A percentile compares a stretch with the other conserved stretches of the same genome.
Conservation (phyloP, 306 rosid species). For the Cicer pinnatifidum region DNA sequence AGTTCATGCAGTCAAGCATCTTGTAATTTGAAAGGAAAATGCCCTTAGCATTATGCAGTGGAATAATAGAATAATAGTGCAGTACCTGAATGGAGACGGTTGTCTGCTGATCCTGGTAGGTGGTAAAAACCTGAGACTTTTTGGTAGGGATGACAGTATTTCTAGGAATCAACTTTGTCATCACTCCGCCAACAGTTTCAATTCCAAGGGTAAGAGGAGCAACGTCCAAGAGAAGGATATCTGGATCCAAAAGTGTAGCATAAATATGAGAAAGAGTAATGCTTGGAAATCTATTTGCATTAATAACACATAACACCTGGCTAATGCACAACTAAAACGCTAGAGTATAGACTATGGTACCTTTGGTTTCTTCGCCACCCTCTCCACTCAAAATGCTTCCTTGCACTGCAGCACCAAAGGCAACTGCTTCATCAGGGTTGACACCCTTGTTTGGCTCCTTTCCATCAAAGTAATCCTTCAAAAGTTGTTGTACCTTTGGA, state of each 20-base stretch:
- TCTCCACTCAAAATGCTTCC: conserved; percentile 99
- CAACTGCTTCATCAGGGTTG: conserved; percentile 98
- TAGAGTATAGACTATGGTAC: conserved; percentile 45
- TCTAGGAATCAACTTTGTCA: conserved; percentile 99
- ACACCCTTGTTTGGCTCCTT: conserved; percentile 99
- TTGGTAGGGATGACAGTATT: conserved; percentile 97
- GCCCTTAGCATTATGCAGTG: background rate
- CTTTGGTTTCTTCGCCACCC: conserved; percentile 97
- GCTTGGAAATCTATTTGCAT: background rate
- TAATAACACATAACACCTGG: background rate
- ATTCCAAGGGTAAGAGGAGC: conserved; percentile 99
- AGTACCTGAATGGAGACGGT: conserved; percentile 96
- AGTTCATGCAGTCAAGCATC: background rate
- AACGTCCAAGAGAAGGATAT: conserved; percentile 94
- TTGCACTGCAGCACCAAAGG: conserved; percentile 97
- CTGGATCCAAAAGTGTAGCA: conserved; percentile 48
- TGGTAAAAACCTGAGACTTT: conserved; percentile 98
- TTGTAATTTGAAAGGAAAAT: conserved; percentile 1
- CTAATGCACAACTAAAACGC: background rate
- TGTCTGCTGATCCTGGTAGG: conserved; percentile 99
- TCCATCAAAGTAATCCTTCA: conserved; percentile 92
- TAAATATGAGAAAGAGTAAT: background rate
- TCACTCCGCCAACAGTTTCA: conserved; percentile 99
- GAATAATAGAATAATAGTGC: background rate
- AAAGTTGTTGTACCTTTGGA: conserved; percentile 94